These are phyloP conservation scores for Apophysomyces ossiformis DNA, from an alignment of 371 early-diverging fungal genomes.

Conservation along the genomic window DNA sequence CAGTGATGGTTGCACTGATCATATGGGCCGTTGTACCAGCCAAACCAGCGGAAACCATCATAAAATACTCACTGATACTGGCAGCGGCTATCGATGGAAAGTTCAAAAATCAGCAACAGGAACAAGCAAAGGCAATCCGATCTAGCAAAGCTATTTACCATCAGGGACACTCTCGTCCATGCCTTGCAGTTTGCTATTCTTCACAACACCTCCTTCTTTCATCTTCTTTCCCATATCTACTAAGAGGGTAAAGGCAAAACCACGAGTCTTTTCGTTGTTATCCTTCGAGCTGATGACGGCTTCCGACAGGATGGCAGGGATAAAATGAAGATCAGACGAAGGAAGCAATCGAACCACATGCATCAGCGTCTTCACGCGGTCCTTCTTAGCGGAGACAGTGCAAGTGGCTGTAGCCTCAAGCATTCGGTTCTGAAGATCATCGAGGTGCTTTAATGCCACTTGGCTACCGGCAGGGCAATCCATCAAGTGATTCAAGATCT, in stretches of 20 bases:
- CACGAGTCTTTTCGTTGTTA: constrained; percentile 87
- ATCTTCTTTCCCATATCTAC: constrained; percentile 89
- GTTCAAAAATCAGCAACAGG: constrained; percentile 2
- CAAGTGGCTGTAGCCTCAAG: constrained; percentile 59
- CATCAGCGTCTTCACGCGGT: constrained; percentile 67
- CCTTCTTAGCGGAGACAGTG: constrained; percentile 69
- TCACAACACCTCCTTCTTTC: constrained; percentile 75
- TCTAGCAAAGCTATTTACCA: constrained; percentile 19
- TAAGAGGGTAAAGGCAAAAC: constrained; percentile 82
- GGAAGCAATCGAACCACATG: constrained; percentile 61
- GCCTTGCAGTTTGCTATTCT: constrained; percentile 55
- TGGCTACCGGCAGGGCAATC: constrained; percentile 48
- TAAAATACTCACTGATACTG: constrained; percentile 67
- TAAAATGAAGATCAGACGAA: constrained; percentile 73
- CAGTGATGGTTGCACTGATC: constrained; percentile 90
- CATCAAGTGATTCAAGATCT: constrained; percentile 75
- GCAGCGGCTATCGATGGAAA: constrained; percentile 38
- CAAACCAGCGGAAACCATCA: constrained; percentile 94
- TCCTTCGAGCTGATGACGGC: constrained; percentile 94
- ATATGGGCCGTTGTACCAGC: constrained; percentile 91
- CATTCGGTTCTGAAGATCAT: constrained; percentile 55
- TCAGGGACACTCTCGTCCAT: constrained; percentile 61
- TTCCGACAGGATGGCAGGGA: constrained; percentile 88
- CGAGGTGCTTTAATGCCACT: constrained; percentile 47
- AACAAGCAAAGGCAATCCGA: background rate